Percentiles rank a stretch among this genome's conserved stretches.
These are phyloP conservation scores for Suhomyces coccinellae DNA, from an alignment of 1,139 yeast genomes.

Conservation along the genomic window DNA sequence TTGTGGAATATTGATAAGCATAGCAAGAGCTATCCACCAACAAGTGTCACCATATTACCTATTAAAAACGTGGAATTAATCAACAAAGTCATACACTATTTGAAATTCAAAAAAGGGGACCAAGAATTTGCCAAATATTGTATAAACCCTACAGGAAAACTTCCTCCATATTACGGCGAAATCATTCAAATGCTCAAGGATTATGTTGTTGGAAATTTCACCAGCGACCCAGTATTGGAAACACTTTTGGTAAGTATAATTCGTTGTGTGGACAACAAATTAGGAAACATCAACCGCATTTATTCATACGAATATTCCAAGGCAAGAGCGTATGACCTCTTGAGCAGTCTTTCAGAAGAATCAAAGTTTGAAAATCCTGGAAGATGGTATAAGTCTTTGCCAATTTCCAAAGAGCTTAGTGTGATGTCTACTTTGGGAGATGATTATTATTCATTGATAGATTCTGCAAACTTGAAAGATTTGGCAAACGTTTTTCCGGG, in stretches of 20 bases:
- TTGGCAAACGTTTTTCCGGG: background rate
- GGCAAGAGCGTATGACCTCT: conserved; percentile 49
- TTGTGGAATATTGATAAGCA: conserved; percentile 42
- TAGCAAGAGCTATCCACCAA: conserved; percentile 38
- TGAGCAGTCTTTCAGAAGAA: conserved; percentile 29
- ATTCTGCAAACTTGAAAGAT: conserved; percentile 9
- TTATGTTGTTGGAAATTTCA: conserved; percentile 50
- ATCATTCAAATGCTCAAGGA: conserved; percentile 47
- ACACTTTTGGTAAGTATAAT: conserved; percentile 38
- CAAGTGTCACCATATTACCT: conserved; percentile 51
- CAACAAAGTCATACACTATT: conserved; percentile 28
- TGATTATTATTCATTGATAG: conserved; percentile 41
- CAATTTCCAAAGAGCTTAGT: conserved; percentile 43
- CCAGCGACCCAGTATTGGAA: conserved; percentile 39
- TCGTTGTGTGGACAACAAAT: conserved; percentile 31
- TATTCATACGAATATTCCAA: conserved; percentile 45
- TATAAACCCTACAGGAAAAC: background rate
- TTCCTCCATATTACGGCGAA: conserved; percentile 33
- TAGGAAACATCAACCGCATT: conserved; percentile 15
- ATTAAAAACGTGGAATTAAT: conserved; percentile 32
- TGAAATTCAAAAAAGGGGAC: conserved; percentile 30
- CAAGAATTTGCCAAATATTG: conserved; percentile 23
- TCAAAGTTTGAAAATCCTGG: conserved; percentile 44
- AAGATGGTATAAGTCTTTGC: conserved; percentile 44
- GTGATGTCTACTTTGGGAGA: conserved; percentile 41